Percentiles rank a stretch among this genome's conserved stretches.
Conservation (phyloP, 768 basidiomycete species). For the Trametes cubensis region DNA sequence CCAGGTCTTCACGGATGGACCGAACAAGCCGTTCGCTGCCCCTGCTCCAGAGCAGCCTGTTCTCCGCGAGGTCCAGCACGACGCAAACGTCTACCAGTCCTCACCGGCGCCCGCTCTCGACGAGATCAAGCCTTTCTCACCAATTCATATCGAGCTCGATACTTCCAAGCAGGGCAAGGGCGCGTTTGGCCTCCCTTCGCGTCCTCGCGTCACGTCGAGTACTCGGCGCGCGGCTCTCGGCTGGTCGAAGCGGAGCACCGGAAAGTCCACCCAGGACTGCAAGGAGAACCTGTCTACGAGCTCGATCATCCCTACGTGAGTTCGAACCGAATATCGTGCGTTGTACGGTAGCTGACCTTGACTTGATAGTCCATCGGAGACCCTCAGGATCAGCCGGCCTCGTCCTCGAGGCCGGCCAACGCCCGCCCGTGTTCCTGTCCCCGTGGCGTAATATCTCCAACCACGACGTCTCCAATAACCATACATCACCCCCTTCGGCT, state of each 20-base stretch:
- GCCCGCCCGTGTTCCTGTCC: conserved; percentile 34
- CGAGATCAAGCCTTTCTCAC: conserved; percentile 47
- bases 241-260: conserved; percentile 63
- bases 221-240: conserved; percentile 61
- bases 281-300: conserved; percentile 49
- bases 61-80: conserved; percentile 49
- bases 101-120: conserved; percentile 42
- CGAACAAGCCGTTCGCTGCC: conserved; percentile 23
- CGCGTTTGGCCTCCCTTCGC: conserved; percentile 35
- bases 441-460: conserved; percentile 30
- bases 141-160: conserved; percentile 40
- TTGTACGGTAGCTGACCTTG: neutral
- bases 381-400: conserved; percentile 48
- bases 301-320: conserved; percentile 56
- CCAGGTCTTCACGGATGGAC: conserved; percentile 25
- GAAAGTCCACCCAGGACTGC: conserved; percentile 45
- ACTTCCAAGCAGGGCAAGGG: conserved; percentile 43
- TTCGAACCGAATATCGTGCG: conserved; percentile 22
- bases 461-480: conserved; percentile 1
- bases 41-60: conserved; percentile 30
- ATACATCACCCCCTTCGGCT: neutral
- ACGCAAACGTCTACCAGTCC: conserved; percentile 37
- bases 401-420: conserved; percentile 48
- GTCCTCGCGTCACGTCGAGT: conserved; percentile 58
- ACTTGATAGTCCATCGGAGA: conserved; percentile 41